Base-by-base conservation (phyloP, 108 stramenopile species). In the Cyclotella distinguenda region DNA sequence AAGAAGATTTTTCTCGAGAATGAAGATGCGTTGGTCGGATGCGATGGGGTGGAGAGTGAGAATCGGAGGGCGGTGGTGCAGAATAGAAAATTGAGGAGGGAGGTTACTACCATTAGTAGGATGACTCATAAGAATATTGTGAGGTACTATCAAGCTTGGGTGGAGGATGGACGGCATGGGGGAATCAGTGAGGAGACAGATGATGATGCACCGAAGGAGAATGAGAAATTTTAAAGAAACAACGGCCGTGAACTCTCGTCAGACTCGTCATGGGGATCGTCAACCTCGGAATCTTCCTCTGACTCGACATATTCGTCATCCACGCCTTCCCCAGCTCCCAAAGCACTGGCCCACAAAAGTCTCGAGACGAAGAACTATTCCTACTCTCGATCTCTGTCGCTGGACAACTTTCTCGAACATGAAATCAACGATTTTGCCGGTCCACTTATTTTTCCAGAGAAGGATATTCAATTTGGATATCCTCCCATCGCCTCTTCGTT, bases 41-140 rank as follows among this genome's bases (percentile, higher is more conserved):
- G 27, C 10, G 32, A 28, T 23, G 34, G 19, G 19, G 6, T 18
- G 25, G 40, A 9, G 27, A 52, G 30, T 1, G 27, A 34, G 56
- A 66, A 49, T 11, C 70, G 80, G 58, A 75, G 65, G 57, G 86
- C 76, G 4, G 61, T 58, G 18, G 27, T 80, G 11, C 86, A 90
- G 61, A 93, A 93, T 68, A 61, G 72, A 70, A 93, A 93, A 44
- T 64, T 93, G 16, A 69, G 82, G 4, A 70, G 91, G 42, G 91
- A 93, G 62, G 88, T 93, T 8, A 85, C 82, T 15, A 93, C 91
- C 4, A 90, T 93, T 82, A 87, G 86, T 36, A 52, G 88, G 12
- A 88, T 93, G 87, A 85, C 84, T 23, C 91, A 93, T 47, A 68
- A 72, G 59, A 85, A 90, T 64, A 87, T 90, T 52, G 89, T 90